Percentiles rank a stretch among this genome's conserved stretches.
phyloP scores from a whole-genome alignment of 257 asterid species.

The Salvia splendens region DNA sequence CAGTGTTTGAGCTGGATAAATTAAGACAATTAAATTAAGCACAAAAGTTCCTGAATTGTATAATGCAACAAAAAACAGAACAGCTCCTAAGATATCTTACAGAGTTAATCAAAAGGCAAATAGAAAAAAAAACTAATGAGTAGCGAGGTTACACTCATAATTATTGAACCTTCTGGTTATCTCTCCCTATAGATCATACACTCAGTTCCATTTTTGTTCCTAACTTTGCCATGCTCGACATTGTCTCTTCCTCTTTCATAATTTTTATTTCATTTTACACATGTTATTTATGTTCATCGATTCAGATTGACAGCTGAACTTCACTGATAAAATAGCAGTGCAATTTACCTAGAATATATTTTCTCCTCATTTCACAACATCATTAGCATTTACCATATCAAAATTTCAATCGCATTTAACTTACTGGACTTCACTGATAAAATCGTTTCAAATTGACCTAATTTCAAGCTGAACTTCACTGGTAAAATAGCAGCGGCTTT shows the following conservation, averaged over 20 bases:
- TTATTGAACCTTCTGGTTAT: no score
- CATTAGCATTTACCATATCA: neutral
- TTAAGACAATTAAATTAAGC: conserved; percentile 5
- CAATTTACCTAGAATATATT: neutral
- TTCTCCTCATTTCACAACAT: conserved; percentile 11
- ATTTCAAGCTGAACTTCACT: neutral
- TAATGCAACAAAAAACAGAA: conserved; percentile 8
- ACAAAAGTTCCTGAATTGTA: conserved; percentile 16
- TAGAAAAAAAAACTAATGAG: conserved; percentile 18
- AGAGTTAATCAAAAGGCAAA: neutral
- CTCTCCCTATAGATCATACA: neutral
- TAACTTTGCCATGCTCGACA: conserved; percentile 9
- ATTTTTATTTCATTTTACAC: neutral
- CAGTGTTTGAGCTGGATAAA: conserved; percentile 46
- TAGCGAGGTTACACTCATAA: neutral
- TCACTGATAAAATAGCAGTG: neutral
- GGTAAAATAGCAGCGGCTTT: neutral
- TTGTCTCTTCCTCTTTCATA: neutral
- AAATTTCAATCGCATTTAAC: conserved; percentile 15
- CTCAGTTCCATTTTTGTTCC: conserved; percentile 1
- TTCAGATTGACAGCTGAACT: neutral
- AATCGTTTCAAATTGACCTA: conserved; percentile 2
- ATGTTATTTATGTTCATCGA: neutral
- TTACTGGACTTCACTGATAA: no score
- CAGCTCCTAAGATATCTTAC: neutral